Evolutionary conservation across 2,329 filamentous ascomycete species (phyloP).

Genomic region (Paramyrothecium sp.): DNA sequence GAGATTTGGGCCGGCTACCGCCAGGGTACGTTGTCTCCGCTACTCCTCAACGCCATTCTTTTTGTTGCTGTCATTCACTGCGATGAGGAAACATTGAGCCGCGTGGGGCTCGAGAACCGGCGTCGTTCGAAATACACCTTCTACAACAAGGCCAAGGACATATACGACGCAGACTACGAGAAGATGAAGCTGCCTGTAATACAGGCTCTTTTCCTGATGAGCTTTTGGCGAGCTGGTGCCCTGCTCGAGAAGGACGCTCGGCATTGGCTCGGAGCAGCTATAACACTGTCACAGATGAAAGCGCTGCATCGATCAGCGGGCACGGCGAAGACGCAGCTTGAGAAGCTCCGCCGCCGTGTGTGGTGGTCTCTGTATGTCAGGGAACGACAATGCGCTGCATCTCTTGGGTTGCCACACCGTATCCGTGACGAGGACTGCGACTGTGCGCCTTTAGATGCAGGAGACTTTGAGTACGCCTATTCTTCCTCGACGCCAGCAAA

Average conservation of each 20-base stretch:
- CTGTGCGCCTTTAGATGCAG: slow-evolving; percentile 25
- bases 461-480: slow-evolving; percentile 14
- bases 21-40: slow-evolving; percentile 37
- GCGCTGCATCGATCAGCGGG: slow-evolving; percentile 30
- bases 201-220: slow-evolving; percentile 46
- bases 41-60: slow-evolving; percentile 46
- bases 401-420: slow-evolving; percentile 42
- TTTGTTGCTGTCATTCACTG: slow-evolving; percentile 49
- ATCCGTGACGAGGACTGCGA: slow-evolving; percentile 50
- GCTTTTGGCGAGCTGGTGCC: slow-evolving; percentile 47
- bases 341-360: slow-evolving; percentile 33
- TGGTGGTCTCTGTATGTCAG: slow-evolving; percentile 51
- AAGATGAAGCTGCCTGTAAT: slow-evolving; percentile 41
- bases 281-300: slow-evolving; percentile 42
- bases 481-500: neutral
- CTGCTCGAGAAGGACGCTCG: slow-evolving; percentile 37
- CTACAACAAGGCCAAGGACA: slow-evolving; percentile 43
- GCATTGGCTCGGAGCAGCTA: slow-evolving; percentile 43
- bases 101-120: slow-evolving; percentile 37
- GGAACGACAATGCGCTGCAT: slow-evolving; percentile 45
- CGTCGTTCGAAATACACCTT: slow-evolving; percentile 43
- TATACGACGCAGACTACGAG: slow-evolving; percentile 48
- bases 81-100: slow-evolving; percentile 34
- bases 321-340: slow-evolving; percentile 11
- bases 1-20: slow-evolving; percentile 33